Percentiles rank a stretch among this genome's conserved stretches.
phyloP scores from a whole-genome alignment of 129 eudicot genomes.

The Helianthus tuberosus region DNA sequence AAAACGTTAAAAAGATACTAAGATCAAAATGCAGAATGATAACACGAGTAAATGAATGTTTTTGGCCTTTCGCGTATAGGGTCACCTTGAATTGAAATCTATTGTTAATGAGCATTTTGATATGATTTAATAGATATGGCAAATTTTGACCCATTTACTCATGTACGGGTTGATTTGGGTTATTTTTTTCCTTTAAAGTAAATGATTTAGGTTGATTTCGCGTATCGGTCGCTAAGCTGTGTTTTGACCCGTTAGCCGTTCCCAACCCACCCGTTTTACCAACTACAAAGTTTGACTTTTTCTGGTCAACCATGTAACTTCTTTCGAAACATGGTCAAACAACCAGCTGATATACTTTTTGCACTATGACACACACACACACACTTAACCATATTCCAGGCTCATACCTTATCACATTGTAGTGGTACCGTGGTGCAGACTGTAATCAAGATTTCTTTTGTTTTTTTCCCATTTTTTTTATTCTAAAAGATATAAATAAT shows the following conservation, averaged over 20 bases:
- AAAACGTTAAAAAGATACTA: not conserved
- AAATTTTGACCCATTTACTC: no score
- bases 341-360: not conserved
- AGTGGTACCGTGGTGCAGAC: slow-evolving; percentile 43
- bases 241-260: not conserved
- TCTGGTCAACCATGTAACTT: not conserved
- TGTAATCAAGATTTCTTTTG: slow-evolving; percentile 18
- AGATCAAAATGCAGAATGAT: not conserved
- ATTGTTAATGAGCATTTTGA: no score
- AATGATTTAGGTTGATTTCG: no score
- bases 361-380: not conserved
- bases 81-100: no score
- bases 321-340: not conserved
- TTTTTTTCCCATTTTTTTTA: not conserved
- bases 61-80: not conserved
- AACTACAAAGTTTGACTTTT: slow-evolving; percentile 11
- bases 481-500: slow-evolving; percentile 11
- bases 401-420: no score
- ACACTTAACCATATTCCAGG: slow-evolving; percentile 10
- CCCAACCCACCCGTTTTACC: not conserved
- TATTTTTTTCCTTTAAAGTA: no score
- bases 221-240: not conserved
- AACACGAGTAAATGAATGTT: not conserved
- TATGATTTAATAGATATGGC: no score
- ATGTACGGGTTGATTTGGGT: no score